These are phyloP conservation scores for Omphalotus guepiniiformis DNA, from an alignment of 768 basidiomycete genomes.

Conservation along the genomic window DNA sequence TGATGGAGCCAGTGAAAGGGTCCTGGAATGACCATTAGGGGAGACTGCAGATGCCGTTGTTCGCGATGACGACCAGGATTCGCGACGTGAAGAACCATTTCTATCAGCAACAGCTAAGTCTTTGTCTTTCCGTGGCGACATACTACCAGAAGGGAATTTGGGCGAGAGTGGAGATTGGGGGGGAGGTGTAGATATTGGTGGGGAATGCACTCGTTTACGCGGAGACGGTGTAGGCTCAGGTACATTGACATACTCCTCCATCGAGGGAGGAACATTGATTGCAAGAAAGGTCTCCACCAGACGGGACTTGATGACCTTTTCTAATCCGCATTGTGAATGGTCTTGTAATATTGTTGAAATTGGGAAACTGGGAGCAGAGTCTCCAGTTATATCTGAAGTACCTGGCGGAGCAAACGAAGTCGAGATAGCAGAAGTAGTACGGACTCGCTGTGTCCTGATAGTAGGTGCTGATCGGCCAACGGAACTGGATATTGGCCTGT, in stretches of 20 bases:
- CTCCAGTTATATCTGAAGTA: slow-evolving; percentile 16
- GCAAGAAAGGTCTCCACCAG: slow-evolving; percentile 77
- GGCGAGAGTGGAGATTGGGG: neutral
- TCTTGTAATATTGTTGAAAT: slow-evolving; percentile 38
- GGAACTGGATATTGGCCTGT: slow-evolving; percentile 14
- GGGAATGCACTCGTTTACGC: neutral
- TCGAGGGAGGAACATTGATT: slow-evolving; percentile 37
- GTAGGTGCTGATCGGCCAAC: slow-evolving; percentile 23
- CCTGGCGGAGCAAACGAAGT: neutral
- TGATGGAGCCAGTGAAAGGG: neutral
- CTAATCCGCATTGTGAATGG: slow-evolving; percentile 64
- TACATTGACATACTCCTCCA: slow-evolving; percentile 1
- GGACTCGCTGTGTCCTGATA: slow-evolving; percentile 36
- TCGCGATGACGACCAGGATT: neutral
- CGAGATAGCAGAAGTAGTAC: slow-evolving; percentile 40
- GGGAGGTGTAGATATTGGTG: neutral
- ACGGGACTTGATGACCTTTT: slow-evolving; percentile 67
- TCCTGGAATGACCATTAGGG: neutral
- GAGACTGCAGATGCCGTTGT: neutral
- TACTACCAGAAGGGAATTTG: too few relatives aligned
- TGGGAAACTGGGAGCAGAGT: slow-evolving; percentile 18
- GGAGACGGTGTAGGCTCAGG: slow-evolving; percentile 1
- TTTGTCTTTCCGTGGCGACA: slow-evolving; percentile 1
- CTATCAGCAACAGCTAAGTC: neutral
- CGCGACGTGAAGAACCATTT: neutral